Evolutionary conservation across 169 alveolate genomes (phyloP), one percentile per base, ranked within the genome.

Genomic region (Eimeria brunetti): DNA sequence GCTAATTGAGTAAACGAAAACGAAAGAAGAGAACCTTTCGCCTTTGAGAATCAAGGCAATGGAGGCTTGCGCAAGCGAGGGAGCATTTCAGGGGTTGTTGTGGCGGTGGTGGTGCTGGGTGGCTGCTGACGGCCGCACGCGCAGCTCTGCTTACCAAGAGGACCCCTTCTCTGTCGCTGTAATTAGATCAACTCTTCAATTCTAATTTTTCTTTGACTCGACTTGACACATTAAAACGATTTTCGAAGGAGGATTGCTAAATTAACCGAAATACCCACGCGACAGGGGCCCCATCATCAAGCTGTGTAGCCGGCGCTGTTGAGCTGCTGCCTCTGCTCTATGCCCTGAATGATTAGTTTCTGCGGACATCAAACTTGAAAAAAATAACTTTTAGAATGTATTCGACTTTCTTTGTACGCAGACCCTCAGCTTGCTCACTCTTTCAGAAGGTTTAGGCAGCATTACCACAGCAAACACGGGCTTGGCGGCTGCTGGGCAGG

Each of bases 41-140:
- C 91, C 91, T 60, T 8, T 53, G 91, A 56, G 91, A 85, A 85
- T 85, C 78, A 85, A 85, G 91, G 91, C 91, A 85, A 56, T 36
- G 91, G 91, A 85, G 91, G 80, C 91, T 85, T 85, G 78, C 78
- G 49, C 91, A 85, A 60, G 80, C 80, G 91, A 85, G 78, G 91
- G 73, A 85, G 91, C 91, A 60, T 85, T 85, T 60, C 91, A 84
- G 80, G 91, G 91, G 85, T 75, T 75, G 91, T 85, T 85, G 89
- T 85, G 91, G 91, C 91, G 91, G 91, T 56, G 91, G 91, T 85
- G 91, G 91, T 85, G 91, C 91, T 85, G 91, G 91, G 91, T 85
- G 91, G 91, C 91, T 85, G 91, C 91, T 85, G 91, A 85, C 91
- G 75, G 91, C 91, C 91, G 91, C 91, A 85, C 91, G 91, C 91